phyloP scores from a whole-genome alignment of 140 eudicot genomes.

The Oenanthe javanica region DNA sequence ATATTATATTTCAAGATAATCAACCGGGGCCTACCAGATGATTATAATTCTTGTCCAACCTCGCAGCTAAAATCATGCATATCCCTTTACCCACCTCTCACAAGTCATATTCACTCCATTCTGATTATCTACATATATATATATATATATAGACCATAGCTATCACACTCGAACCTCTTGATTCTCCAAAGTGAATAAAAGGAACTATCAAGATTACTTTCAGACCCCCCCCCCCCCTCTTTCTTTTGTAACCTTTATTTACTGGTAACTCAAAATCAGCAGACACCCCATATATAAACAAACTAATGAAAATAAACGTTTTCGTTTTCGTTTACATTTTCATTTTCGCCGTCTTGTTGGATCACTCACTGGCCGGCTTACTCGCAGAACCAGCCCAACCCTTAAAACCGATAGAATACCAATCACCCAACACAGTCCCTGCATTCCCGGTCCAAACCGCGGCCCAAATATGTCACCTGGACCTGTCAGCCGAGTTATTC shows the following conservation, averaged over 20 bases:
- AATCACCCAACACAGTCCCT: constrained; percentile 71
- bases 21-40: no score
- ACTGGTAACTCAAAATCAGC: background rate
- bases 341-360: constrained; percentile 12
- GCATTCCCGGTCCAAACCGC: constrained; percentile 76
- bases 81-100: background rate
- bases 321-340: background rate
- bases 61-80: background rate
- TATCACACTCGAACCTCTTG: background rate
- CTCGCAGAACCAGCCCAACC: constrained; percentile 74
- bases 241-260: background rate
- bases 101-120: background rate
- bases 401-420: constrained; percentile 46
- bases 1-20: no score
- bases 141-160: background rate
- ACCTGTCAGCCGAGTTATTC: constrained; percentile 79
- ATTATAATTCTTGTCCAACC: background rate
- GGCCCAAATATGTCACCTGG: constrained; percentile 60
- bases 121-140: background rate
- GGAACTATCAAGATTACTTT: background rate
- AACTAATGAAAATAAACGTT: background rate
- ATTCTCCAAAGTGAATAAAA: background rate
- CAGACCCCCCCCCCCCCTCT: background rate
- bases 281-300: background rate
- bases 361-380: constrained; percentile 26